phyloP scores from a whole-genome alignment of 306 rosid genomes.

The Trifolium pratense region DNA sequence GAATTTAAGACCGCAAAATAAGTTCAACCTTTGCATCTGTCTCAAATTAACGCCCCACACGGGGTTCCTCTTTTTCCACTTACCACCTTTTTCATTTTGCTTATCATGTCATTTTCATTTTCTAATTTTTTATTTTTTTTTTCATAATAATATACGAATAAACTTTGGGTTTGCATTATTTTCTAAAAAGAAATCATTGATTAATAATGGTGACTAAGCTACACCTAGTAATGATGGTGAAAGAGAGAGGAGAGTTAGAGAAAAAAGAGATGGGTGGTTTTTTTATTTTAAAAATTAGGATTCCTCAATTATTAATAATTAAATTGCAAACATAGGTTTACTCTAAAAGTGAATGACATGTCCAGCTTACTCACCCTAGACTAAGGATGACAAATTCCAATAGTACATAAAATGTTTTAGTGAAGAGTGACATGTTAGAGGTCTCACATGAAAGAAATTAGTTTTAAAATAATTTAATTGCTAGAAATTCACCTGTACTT shows the following conservation, averaged over 20 bases:
- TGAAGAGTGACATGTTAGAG: not conserved
- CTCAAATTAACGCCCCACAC: constrained; percentile 17
- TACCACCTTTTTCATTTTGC: not conserved
- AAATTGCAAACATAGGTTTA: not conserved
- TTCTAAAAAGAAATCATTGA: not conserved
- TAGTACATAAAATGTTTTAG: too few species aligned
- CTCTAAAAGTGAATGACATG: not conserved
- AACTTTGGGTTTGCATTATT: constrained; percentile 11
- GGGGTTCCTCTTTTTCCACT: not conserved
- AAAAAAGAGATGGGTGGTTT: not conserved
- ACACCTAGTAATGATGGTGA: constrained; percentile 10
- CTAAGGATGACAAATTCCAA: too few species aligned
- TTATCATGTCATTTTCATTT: constrained; percentile 1
- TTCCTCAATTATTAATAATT: too few species aligned
- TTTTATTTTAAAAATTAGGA: not conserved
- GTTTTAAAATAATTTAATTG: too few species aligned
- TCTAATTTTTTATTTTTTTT: not conserved
- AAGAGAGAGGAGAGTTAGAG: not conserved
- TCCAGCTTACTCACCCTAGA: not conserved
- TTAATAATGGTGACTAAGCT: constrained; percentile 15
- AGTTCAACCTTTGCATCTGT: constrained; percentile 38
- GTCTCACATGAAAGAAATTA: too few species aligned
- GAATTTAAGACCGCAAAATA: constrained; percentile 38
- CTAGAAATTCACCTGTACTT: too few species aligned
- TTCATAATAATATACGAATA: not conserved